These are phyloP conservation scores for Marvania coccoides DNA, from an alignment of 139 green algal genomes.

Conservation along the genomic window DNA sequence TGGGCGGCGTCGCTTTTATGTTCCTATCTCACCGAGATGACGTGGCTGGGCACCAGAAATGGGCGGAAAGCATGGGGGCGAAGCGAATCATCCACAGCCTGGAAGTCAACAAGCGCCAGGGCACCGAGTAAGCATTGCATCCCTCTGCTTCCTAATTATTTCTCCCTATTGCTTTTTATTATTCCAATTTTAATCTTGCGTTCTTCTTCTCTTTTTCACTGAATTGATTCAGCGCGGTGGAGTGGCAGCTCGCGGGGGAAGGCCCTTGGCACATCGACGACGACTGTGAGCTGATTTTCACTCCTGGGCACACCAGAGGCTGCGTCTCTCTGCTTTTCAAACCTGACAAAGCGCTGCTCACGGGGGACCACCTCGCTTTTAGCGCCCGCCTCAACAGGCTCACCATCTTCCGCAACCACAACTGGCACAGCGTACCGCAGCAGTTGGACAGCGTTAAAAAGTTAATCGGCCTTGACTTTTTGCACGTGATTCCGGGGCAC, in stretches of 20 bases:
- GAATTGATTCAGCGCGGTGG: slow-evolving; percentile 42
- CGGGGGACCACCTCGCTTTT: slow-evolving; percentile 34
- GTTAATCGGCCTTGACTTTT: slow-evolving; percentile 51
- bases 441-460: slow-evolving; percentile 51
- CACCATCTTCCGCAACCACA: slow-evolving; percentile 28
- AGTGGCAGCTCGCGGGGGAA: slow-evolving; percentile 49
- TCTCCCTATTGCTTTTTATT: not conserved
- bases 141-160: not conserved
- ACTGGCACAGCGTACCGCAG: slow-evolving; percentile 31
- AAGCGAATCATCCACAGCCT: slow-evolving; percentile 59
- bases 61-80: slow-evolving; percentile 51
- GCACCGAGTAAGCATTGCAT: slow-evolving; percentile 32
- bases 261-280: slow-evolving; percentile 46
- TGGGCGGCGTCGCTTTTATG: slow-evolving; percentile 66
- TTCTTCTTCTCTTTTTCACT: not conserved
- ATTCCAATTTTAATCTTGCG: no score
- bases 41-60: slow-evolving; percentile 63
- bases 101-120: slow-evolving; percentile 27
- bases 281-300: slow-evolving; percentile 55
- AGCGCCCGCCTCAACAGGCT: slow-evolving; percentile 5
- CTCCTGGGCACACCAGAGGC: slow-evolving; percentile 64
- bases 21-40: slow-evolving; percentile 80
- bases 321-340: slow-evolving; percentile 51
- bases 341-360: slow-evolving; percentile 42
- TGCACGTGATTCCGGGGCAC: slow-evolving; percentile 65